Evolutionary conservation across 2,329 filamentous ascomycete species (phyloP), one percentile per base, ranked within the genome.

Genomic region (Zymoseptoria crescenta): DNA sequence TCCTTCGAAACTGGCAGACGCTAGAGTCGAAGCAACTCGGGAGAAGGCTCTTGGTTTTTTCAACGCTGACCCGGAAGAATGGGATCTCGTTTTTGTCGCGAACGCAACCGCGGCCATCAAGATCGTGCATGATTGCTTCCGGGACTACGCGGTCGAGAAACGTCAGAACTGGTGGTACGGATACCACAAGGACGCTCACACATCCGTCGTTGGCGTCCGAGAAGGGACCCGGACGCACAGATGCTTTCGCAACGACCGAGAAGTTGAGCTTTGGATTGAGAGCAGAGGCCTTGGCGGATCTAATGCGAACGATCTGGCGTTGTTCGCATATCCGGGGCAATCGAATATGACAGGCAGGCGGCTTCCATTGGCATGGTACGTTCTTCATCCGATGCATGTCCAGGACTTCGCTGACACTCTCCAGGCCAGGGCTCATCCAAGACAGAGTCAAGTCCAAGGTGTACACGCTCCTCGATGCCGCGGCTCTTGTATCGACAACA

Each of bases 61-160:
- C 75, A 86, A 88, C 53, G 91, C 91, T 2, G 84, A 90, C 62
- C 89, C 91, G 1, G 80, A 84, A 13, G 81, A 90, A 3, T 96
- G 92, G 66, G 91, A 96, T 67, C 75, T 96, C 2, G 83, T 96
- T 1, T 96, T 96, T 71, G 89, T 94, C 27, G 85, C 91, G 30
- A 96, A 96, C 73, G 88, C 92, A 19, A 96, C 92, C 0, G 91
- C 91, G 1, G 91, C 86, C 6, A 87, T 96, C 67, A 96, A 96
- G 73, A 76, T 96, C 10, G 87, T 95, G 2, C 81, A 84, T 55
- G 93, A 96, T 59, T 85, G 85, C 6, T 82, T 96, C 67, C 79
- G 88, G 57, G 83, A 86, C 59, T 57, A 57, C 20, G 54, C 57
- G 28, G 57, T 62, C 19, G 52, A 62, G 28, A 49, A 61, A 13